Conservation (phyloP, 768 basidiomycete species). For the Pisolithus albus region DNA sequence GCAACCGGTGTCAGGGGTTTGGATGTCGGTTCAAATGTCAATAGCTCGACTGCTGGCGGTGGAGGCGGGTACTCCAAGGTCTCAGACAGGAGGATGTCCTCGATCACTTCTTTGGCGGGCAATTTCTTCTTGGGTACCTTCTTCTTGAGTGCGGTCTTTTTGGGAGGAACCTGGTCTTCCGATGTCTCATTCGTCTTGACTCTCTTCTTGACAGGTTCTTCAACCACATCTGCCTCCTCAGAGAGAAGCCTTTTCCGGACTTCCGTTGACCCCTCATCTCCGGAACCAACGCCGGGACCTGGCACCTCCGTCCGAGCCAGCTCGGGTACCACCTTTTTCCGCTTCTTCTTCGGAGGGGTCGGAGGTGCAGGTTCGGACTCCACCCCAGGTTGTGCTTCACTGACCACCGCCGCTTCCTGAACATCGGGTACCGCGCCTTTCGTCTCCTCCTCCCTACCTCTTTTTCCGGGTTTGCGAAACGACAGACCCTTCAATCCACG, state of each 20-base stretch:
- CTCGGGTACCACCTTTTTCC: conserved; percentile 39
- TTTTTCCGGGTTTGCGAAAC: conserved; percentile 39
- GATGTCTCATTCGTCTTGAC: conserved; percentile 18
- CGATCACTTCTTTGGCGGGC: conserved; percentile 33
- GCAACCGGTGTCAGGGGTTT: conserved; percentile 50
- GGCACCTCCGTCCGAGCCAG: conserved; percentile 25
- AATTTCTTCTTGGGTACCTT: conserved; percentile 30
- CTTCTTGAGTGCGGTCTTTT: conserved; percentile 26
- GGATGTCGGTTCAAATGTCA: conserved; percentile 37
- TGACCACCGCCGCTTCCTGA: conserved; percentile 21
- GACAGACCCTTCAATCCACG: conserved; percentile 39
- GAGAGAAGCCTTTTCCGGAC: conserved; percentile 41
- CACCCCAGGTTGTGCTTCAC: conserved; percentile 5
- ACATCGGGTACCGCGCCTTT: conserved; percentile 14
- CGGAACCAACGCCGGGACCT: conserved; percentile 51
- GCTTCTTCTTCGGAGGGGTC: conserved; percentile 52
- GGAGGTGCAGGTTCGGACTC: conserved; percentile 29
- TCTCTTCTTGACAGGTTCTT: conserved; percentile 41
- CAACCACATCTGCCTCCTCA: conserved; percentile 33
- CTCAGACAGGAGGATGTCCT: conserved; percentile 47
- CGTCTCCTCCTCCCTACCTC: conserved; percentile 28
- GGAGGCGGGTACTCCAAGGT: conserved; percentile 45
- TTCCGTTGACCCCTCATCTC: conserved; percentile 45
- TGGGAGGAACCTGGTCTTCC: conserved; percentile 21
- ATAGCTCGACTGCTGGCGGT: conserved; percentile 44